These are phyloP conservation scores for Candida wancherniae DNA, from an alignment of 805 yeast species.

Conservation along the genomic window DNA sequence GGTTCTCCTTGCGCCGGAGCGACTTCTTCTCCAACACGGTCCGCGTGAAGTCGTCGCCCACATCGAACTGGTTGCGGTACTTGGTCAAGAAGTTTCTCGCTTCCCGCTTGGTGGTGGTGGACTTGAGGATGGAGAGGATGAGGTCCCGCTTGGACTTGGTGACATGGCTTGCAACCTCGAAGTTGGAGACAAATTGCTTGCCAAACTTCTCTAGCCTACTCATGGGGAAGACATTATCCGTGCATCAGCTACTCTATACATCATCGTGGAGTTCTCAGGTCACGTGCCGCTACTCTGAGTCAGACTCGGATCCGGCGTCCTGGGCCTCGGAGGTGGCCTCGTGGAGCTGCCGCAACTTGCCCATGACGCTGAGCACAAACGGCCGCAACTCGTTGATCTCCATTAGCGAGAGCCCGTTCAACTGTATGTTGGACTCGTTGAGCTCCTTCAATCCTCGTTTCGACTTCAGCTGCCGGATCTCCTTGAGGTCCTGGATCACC, in stretches of 20 bases:
- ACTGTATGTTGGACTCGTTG: slow-evolving; percentile 76
- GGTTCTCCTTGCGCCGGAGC: slow-evolving; percentile 22
- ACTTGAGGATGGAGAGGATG: slow-evolving; percentile 76
- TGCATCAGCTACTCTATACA: neutral
- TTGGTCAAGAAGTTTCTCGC: slow-evolving; percentile 75
- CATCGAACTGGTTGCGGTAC: slow-evolving; percentile 49
- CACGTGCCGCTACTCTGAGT: slow-evolving; percentile 13
- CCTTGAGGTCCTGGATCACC: slow-evolving; percentile 76
- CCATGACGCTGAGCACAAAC: slow-evolving; percentile 76
- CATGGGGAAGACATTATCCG: slow-evolving; percentile 17
- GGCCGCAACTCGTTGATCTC: slow-evolving; percentile 90
- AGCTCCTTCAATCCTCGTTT: slow-evolving; percentile 72
- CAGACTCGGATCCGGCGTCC: slow-evolving; percentile 13
- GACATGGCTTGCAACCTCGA: slow-evolving; percentile 25
- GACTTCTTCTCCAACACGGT: no score
- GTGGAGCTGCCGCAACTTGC: slow-evolving; percentile 57
- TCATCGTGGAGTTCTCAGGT: neutral
- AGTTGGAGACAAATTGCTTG: slow-evolving; percentile 34
- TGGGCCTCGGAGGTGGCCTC: slow-evolving; percentile 24
- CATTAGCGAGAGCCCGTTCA: slow-evolving; percentile 75
- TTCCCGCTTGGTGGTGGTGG: slow-evolving; percentile 92
- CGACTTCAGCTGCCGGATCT: slow-evolving; percentile 74
- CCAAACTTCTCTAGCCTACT: slow-evolving; percentile 25
- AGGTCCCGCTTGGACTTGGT: slow-evolving; percentile 58
- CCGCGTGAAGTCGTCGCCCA: no score